phyloP scores from a whole-genome alignment of 225 moss, liverwort and hornwort genomes.

The Marchantia polymorpha region DNA sequence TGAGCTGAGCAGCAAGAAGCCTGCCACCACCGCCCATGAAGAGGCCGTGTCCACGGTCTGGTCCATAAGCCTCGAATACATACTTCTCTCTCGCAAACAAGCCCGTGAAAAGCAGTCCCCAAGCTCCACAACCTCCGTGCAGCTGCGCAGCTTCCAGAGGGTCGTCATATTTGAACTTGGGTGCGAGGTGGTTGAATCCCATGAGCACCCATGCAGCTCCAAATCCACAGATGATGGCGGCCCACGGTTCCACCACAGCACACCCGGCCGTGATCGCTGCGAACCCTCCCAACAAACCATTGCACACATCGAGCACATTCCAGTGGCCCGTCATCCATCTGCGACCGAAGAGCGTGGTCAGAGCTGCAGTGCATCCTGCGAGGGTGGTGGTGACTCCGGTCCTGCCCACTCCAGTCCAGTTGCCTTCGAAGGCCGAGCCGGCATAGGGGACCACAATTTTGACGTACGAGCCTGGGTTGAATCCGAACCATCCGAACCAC shows the following conservation, averaged over 20 bases:
- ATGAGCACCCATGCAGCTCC: constrained; percentile 62
- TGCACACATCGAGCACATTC: constrained; percentile 77
- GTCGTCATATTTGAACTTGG: constrained; percentile 52
- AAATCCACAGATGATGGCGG: constrained; percentile 66
- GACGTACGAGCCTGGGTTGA: constrained; percentile 68
- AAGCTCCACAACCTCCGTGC: constrained; percentile 79
- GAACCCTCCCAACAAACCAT: constrained; percentile 72
- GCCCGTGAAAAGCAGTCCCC: constrained; percentile 66
- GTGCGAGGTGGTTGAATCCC: constrained; percentile 53
- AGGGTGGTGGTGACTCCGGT: constrained; percentile 72
- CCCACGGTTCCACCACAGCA: constrained; percentile 74
- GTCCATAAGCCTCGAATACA: constrained; percentile 34
- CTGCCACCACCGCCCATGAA: constrained; percentile 73
- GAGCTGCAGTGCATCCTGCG: constrained; percentile 56
- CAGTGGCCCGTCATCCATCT: constrained; percentile 57
- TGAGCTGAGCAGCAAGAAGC: constrained; percentile 59
- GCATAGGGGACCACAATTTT: constrained; percentile 36
- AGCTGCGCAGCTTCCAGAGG: constrained; percentile 83
- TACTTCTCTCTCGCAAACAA: constrained; percentile 62
- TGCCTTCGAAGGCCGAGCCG: constrained; percentile 34
- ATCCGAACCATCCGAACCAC: constrained; percentile 92
- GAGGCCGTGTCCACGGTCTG: constrained; percentile 41
- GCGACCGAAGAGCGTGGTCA: constrained; percentile 71
- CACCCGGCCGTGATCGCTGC: constrained; percentile 76
- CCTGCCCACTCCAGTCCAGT: constrained; percentile 69